These are phyloP conservation scores for Heimioporus punctisporus DNA, from an alignment of 1,284 basidiomycete species.

Conservation along the genomic window DNA sequence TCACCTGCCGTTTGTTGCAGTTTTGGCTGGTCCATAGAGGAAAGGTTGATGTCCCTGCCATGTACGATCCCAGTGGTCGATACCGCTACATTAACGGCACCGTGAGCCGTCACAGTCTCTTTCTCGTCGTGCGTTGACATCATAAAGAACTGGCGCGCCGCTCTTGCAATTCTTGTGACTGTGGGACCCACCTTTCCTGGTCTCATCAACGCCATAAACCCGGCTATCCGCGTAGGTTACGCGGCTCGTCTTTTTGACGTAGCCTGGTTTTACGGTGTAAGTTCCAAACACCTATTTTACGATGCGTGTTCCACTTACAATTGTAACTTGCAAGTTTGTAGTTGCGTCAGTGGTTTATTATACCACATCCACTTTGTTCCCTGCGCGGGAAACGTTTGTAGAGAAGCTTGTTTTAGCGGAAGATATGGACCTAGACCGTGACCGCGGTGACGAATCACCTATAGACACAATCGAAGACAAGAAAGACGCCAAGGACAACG, in stretches of 20 bases:
- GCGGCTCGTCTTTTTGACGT: slow-evolving; percentile 60
- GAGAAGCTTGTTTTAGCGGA: slow-evolving; percentile 40
- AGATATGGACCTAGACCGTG: slow-evolving; percentile 1
- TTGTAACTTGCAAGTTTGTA: too few species aligned
- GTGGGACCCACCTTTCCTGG: slow-evolving; percentile 74
- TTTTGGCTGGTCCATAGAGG: slow-evolving; percentile 72
- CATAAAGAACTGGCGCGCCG: slow-evolving; percentile 73
- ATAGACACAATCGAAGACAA: slow-evolving; percentile 1
- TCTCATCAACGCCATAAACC: slow-evolving; percentile 67
- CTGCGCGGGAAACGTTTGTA: slow-evolving; percentile 60
- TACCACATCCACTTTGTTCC: slow-evolving; percentile 53
- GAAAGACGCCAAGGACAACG: slow-evolving; percentile 1
- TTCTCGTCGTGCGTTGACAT: slow-evolving; percentile 9
- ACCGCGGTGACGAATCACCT: neutral
- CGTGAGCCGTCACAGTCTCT: slow-evolving; percentile 55
- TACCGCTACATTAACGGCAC: slow-evolving; percentile 65
- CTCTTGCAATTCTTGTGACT: slow-evolving; percentile 56
- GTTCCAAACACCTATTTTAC: slow-evolving; percentile 18
- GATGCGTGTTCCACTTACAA: neutral
- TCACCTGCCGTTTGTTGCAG: slow-evolving; percentile 32
- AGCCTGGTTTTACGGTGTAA: slow-evolving; percentile 73
- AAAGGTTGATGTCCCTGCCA: slow-evolving; percentile 69
- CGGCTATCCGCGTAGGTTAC: slow-evolving; percentile 53
- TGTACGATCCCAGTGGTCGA: slow-evolving; percentile 70
- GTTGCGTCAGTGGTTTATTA: slow-evolving; percentile 50